These are phyloP conservation scores for Aureobasidium sp. DNA, from an alignment of 2,329 filamentous ascomycete species.

Conservation along the genomic window DNA sequence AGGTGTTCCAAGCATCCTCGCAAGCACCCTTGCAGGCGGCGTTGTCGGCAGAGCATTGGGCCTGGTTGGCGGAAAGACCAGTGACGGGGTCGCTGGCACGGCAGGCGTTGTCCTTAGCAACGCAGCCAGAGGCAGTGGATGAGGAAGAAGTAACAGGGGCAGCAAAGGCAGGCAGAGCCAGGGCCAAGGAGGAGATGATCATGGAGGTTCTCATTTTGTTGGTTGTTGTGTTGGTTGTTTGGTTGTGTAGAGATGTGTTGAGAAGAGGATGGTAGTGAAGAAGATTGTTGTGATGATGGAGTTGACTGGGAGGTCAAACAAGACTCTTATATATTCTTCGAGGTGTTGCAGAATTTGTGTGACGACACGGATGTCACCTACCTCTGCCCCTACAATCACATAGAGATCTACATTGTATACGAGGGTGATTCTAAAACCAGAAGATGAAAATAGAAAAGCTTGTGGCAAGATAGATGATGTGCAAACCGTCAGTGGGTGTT, in stretches of 20 bases:
- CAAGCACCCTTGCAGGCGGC: slow-evolving; percentile 14
- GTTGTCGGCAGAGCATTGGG: slow-evolving; percentile 6
- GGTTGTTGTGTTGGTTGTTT: neutral
- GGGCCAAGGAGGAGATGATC: slow-evolving; percentile 3
- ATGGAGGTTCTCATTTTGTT: slow-evolving; percentile 9
- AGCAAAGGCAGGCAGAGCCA: slow-evolving; percentile 6
- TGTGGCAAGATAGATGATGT: slow-evolving; percentile 2
- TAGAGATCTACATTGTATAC: slow-evolving; percentile 6
- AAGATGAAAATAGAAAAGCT: neutral
- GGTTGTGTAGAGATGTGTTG: neutral
- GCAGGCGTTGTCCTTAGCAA: neutral
- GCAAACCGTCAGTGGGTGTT: neutral
- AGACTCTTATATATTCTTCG: slow-evolving; percentile 1
- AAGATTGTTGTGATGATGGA: slow-evolving; percentile 7
- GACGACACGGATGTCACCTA: neutral
- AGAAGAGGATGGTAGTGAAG: neutral
- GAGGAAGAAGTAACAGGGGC: neutral
- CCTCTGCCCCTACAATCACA: neutral
- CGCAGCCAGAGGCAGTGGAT: neutral
- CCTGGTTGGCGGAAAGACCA: neutral
- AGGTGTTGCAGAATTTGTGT: neutral
- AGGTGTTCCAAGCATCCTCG: slow-evolving; percentile 10
- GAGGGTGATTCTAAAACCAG: slow-evolving; percentile 7
- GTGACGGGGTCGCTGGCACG: neutral
- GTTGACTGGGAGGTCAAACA: neutral